These are phyloP conservation scores for Citeromyces nyonsensis DNA, from an alignment of 805 yeast species.

Conservation along the genomic window DNA sequence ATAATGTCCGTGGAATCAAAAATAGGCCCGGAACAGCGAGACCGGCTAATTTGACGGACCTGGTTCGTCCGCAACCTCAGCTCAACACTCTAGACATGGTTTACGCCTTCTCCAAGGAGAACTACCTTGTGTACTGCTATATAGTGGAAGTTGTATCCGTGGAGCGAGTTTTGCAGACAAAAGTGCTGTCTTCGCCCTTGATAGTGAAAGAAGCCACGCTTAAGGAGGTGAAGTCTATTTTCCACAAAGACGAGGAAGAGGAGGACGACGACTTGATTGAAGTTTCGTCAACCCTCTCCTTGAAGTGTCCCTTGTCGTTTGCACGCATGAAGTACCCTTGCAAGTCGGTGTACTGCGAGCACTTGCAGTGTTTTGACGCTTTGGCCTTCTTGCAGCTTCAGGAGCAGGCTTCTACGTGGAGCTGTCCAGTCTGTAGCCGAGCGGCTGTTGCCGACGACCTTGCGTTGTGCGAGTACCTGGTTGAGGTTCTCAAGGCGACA, in stretches of 20 bases:
- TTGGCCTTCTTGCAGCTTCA: constrained; percentile 60
- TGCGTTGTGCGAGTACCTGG: constrained; percentile 60
- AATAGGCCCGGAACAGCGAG: constrained; percentile 63
- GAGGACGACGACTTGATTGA: constrained; percentile 64
- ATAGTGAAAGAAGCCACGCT: constrained; percentile 36
- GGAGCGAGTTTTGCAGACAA: constrained; percentile 19
- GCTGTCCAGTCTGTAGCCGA: constrained; percentile 69
- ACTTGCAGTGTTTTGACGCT: constrained; percentile 83
- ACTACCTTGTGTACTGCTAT: constrained; percentile 37
- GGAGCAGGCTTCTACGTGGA: constrained; percentile 71
- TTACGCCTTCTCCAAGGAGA: constrained; percentile 40
- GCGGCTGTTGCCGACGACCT: constrained; percentile 37
- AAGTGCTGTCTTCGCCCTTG: constrained; percentile 28
- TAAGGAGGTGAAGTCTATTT: constrained; percentile 19
- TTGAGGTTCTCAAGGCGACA: constrained; percentile 41
- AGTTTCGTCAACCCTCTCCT: constrained; percentile 45
- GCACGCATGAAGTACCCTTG: constrained; percentile 58
- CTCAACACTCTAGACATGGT: constrained; percentile 31
- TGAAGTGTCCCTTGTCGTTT: constrained; percentile 71
- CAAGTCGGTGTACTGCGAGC: constrained; percentile 57
- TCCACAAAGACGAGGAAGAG: constrained; percentile 18
- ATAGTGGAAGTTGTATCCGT: constrained; percentile 34
- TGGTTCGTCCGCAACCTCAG: constrained; percentile 14
- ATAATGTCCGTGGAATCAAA: constrained; percentile 59
- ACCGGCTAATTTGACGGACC: constrained; percentile 65